Evolutionary conservation across 2,329 filamentous ascomycete genomes (phyloP).

Genomic region (Penicillium sp.): DNA sequence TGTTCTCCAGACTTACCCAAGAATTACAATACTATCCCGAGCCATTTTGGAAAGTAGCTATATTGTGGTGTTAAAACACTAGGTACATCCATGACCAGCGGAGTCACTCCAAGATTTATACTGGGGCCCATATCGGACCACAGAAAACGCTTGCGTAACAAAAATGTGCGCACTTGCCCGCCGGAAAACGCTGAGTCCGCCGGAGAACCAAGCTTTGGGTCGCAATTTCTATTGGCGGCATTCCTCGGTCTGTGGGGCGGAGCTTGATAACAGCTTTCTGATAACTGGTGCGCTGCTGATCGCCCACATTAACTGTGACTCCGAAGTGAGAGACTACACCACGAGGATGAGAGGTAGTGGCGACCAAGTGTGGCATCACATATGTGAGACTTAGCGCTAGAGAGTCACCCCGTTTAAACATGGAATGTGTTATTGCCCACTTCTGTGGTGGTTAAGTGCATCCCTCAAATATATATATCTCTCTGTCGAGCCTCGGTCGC

Average conservation of each 20-base stretch:
- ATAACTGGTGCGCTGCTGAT: background rate
- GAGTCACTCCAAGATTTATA: background rate
- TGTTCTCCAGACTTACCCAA: background rate
- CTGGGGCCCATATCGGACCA: background rate
- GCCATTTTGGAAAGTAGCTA: background rate
- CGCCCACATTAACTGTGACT: no score
- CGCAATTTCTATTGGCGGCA: conserved; percentile 22
- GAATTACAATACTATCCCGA: background rate
- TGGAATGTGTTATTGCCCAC: no score
- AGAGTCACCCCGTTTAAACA: no score
- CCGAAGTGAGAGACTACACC: no score
- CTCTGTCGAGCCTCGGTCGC: no score
- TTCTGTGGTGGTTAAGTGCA: no score
- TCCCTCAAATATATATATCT: no score
- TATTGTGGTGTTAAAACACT: background rate
- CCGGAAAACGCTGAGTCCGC: background rate
- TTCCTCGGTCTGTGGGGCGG: background rate
- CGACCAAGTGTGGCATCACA: no score
- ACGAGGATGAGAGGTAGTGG: no score
- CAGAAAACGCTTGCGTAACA: background rate
- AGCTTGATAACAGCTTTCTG: background rate
- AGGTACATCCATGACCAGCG: no score
- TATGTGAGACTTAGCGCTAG: no score
- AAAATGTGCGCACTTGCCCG: background rate
- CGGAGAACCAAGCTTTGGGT: background rate